Evolutionary conservation across 148 eudicot species (phyloP).

Genomic region (Vaccinium corymbosum): DNA sequence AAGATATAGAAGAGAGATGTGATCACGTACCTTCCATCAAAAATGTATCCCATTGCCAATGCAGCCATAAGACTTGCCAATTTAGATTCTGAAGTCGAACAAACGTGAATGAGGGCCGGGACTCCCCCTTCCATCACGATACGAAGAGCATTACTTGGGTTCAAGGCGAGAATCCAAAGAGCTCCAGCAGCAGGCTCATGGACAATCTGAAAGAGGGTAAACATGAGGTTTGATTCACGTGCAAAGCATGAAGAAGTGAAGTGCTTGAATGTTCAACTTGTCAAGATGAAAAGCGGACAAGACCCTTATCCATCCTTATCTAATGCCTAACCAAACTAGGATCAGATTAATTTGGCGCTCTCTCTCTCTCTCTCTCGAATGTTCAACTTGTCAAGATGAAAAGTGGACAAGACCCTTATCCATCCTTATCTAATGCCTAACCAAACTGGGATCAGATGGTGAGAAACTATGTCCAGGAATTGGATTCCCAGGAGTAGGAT

Average conservation of each 20-base stretch:
- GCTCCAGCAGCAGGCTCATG: constrained; percentile 99
- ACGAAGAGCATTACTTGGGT: constrained; percentile 81
- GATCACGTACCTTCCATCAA: constrained; percentile 78
- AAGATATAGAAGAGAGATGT: not conserved
- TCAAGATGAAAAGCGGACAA: not conserved
- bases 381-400: too few species aligned
- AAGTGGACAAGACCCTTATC: too few species aligned
- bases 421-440: too few species aligned
- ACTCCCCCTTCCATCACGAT: constrained; percentile 93
- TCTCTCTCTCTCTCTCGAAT: too few species aligned
- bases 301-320: not conserved
- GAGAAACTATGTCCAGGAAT: too few species aligned
- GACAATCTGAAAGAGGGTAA: constrained; percentile 56
- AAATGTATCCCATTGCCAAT: constrained; percentile 85
- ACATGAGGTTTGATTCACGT: not conserved
- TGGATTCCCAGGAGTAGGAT: too few species aligned
- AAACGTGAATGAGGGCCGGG: constrained; percentile 74
- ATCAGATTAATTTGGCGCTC: too few species aligned
- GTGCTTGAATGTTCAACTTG: not conserved
- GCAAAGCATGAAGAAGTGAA: not conserved
- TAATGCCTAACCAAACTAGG: not conserved
- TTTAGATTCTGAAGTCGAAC: constrained; percentile 72
- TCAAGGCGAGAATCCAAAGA: constrained; percentile 92
- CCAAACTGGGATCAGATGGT: too few species aligned
- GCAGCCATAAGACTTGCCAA: constrained; percentile 98